Conservation (phyloP, 192 early-diverging fungal genomes). For the Funneliformis mosseae region DNA sequence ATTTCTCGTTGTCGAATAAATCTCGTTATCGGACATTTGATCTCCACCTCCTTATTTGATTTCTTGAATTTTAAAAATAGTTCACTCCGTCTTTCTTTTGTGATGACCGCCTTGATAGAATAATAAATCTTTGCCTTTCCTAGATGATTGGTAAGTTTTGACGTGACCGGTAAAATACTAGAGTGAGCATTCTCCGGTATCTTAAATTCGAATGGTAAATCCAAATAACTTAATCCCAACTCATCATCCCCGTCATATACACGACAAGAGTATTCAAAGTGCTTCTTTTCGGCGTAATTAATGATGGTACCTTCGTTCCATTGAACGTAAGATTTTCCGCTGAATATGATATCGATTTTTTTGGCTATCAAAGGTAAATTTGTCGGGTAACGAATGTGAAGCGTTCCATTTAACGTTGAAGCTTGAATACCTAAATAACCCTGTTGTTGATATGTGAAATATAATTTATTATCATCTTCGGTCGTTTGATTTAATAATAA, state of each 20-base stretch:
- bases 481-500: not conserved
- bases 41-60: not conserved
- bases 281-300: not conserved
- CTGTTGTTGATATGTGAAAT: not conserved
- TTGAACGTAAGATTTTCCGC: not conserved
- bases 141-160: not conserved
- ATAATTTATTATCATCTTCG: not conserved
- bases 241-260: not conserved
- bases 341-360: not conserved
- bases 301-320: not conserved
- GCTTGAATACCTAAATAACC: not conserved
- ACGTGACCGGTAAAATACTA: not conserved
- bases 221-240: not conserved
- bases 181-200: not conserved
- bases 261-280: not conserved
- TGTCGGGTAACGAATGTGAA: not conserved
- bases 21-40: not conserved
- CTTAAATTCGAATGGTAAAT: not conserved
- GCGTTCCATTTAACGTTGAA: not conserved
- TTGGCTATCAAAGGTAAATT: not conserved
- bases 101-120: not conserved
- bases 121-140: not conserved
- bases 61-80: not conserved
- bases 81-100: not conserved
- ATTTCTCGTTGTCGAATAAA: not conserved